A percentile compares a stretch with the other conserved stretches of the same genome.
Evolutionary conservation across 2,329 filamentous ascomycete genomes (phyloP).

Genomic region (Epichloe brachyelytri): DNA sequence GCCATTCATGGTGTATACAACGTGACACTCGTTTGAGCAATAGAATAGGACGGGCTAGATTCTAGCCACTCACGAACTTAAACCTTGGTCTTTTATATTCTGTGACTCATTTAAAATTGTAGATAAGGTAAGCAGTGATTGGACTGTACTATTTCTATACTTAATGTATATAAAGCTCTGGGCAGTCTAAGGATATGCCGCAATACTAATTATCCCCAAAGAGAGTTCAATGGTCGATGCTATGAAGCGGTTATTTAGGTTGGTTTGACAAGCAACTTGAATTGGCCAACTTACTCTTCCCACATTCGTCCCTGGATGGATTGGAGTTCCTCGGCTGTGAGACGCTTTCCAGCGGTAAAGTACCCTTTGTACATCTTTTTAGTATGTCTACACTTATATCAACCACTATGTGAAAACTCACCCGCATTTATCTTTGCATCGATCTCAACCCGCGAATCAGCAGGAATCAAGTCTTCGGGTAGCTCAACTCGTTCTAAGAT

Average conservation of each 20-base stretch:
- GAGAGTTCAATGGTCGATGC: conserved; percentile 5
- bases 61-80: too few species aligned
- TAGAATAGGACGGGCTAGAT: too few species aligned
- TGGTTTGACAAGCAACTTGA: background rate
- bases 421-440: conserved; percentile 96
- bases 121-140: too few species aligned
- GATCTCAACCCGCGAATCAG: conserved; percentile 93
- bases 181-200: background rate
- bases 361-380: conserved; percentile 34
- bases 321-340: conserved; percentile 74
- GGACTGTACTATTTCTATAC: background rate
- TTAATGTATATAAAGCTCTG: background rate
- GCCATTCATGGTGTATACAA: too few species aligned
- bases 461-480: conserved; percentile 85
- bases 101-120: too few species aligned
- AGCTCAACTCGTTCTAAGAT: conserved; percentile 86
- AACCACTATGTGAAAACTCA: conserved; percentile 28
- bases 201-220: background rate
- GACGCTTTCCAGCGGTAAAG: conserved; percentile 79
- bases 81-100: too few species aligned
- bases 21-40: too few species aligned
- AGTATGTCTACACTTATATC: background rate
- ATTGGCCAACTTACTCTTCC: conserved; percentile 51
- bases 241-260: background rate
- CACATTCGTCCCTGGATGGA: conserved; percentile 82